Conservation (phyloP, 352 stramenopile species). For the Globisporangium cylindrosporum region DNA sequence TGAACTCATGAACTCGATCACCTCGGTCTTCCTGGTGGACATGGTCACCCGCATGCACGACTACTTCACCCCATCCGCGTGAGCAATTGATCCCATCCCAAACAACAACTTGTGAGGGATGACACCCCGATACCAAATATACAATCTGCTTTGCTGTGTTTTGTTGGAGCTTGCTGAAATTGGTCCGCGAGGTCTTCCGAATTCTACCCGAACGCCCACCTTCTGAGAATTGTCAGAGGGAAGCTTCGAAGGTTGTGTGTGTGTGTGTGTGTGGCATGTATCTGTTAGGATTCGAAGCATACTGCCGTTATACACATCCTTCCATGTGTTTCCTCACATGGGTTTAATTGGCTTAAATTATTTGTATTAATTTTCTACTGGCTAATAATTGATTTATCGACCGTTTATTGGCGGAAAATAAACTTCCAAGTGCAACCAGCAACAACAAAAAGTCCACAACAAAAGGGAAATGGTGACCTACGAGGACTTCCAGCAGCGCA, state of each 20-base stretch:
- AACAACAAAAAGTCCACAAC: background rate
- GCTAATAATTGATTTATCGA: background rate
- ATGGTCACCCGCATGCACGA: conserved; percentile 23
- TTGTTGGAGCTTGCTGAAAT: background rate
- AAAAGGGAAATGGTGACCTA: conserved; percentile 5
- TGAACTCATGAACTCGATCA: conserved; percentile 29
- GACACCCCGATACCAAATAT: background rate
- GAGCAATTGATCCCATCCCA: background rate
- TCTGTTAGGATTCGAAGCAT: too few relatives aligned
- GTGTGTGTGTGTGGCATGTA: too few relatives aligned
- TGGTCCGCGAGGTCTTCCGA: too few relatives aligned
- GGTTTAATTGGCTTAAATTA: background rate
- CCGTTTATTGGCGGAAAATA: background rate
- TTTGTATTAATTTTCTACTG: background rate
- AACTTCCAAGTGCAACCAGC: background rate
- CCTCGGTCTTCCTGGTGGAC: conserved; percentile 20
- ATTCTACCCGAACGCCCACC: too few relatives aligned
- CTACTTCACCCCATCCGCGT: conserved; percentile 2
- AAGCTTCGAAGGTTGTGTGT: too few relatives aligned
- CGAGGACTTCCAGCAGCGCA: conserved; percentile 46
- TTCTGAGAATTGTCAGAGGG: too few relatives aligned
- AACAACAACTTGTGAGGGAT: background rate
- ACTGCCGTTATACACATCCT: too few relatives aligned
- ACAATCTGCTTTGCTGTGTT: background rate
- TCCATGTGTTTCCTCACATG: background rate